A percentile compares a stretch with the other conserved stretches of the same genome.
These are phyloP conservation scores for Scheffersomyces titani DNA, from an alignment of 1,139 yeast species.

Conservation along the genomic window DNA sequence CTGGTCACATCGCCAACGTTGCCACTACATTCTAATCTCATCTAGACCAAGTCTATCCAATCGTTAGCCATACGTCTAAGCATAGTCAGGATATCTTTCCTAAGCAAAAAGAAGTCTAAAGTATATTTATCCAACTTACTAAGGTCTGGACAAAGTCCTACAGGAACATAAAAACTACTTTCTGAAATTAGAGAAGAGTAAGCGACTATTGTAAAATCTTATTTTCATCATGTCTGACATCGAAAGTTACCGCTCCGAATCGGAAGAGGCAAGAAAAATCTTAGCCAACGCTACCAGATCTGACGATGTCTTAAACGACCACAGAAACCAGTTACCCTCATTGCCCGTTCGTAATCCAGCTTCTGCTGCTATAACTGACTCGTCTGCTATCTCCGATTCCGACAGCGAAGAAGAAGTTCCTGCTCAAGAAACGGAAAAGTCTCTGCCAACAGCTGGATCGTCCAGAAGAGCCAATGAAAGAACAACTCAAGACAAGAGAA, in stretches of 20 bases:
- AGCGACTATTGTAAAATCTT: background rate
- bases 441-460: background rate
- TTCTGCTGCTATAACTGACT: slow-evolving; percentile 4
- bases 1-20: background rate
- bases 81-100: no score
- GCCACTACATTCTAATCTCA: background rate
- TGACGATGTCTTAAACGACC: slow-evolving; percentile 57
- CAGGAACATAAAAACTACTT: background rate
- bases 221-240: slow-evolving; percentile 43
- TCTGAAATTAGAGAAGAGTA: background rate
- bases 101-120: no score
- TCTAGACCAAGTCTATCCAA: background rate
- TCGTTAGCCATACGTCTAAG: background rate
- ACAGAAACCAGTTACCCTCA: slow-evolving; percentile 51
- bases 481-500: background rate
- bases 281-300: slow-evolving; percentile 31
- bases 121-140: background rate
- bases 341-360: slow-evolving; percentile 33
- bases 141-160: background rate
- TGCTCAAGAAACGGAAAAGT: background rate
- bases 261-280: slow-evolving; percentile 29
- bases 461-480: background rate
- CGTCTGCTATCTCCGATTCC: slow-evolving; percentile 11
- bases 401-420: slow-evolving; percentile 14
- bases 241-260: slow-evolving; percentile 42